Base-by-base conservation (phyloP, 192 early-diverging fungal genomes). In the Hyaloraphidium curvatum region DNA sequence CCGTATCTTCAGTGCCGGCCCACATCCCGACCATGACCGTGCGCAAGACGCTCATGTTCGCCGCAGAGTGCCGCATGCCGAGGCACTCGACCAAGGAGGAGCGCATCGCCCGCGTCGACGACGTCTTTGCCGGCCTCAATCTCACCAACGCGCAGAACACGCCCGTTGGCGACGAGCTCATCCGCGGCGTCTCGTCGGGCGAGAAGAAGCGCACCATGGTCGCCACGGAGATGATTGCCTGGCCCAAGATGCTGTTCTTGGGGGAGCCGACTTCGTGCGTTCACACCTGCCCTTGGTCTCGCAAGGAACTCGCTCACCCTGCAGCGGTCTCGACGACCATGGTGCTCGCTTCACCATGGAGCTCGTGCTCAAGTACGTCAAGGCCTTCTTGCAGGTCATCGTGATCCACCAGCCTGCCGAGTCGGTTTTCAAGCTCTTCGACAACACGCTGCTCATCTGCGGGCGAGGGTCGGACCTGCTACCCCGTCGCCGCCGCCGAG, bases 271-370 rank as follows among this genome's bases (percentile, higher is more conserved):
- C 80, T 19, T 69, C 73, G 37, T n/a, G n/a, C n/a, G n/a, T n/a
- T n/a, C n/a, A n/a, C n/a, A n/a, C n/a, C n/a, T n/a, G n/a, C n/a
- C n/a, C n/a, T n/a, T n/a, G n/a, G n/a, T n/a, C n/a, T n/a, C n/a
- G n/a, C n/a, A n/a, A n/a, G n/a, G n/a, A n/a, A n/a, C n/a, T n/a
- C n/a, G n/a, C n/a, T n/a, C n/a, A n/a, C n/a, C n/a, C n/a, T n/a
- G n/a, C n/a, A n/a, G n/a, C n/a, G 85, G 85, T 33, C 67, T 88
- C 41, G 85, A 88, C 66, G 77, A 81, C 19, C 79, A 80, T 40
- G 81, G 79, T 1, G 82, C 85, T 30, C 68, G n/a, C n/a, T n/a
- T n/a, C n/a, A n/a, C n/a, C n/a, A n/a, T n/a, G n/a, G n/a, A n/a
- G n/a, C n/a, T n/a, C n/a, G n/a, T n/a, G n/a, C n/a, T n/a, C n/a